Evolutionary conservation across 306 rosid species (phyloP).

Genomic region (Amphicarpaea edgeworthii): DNA sequence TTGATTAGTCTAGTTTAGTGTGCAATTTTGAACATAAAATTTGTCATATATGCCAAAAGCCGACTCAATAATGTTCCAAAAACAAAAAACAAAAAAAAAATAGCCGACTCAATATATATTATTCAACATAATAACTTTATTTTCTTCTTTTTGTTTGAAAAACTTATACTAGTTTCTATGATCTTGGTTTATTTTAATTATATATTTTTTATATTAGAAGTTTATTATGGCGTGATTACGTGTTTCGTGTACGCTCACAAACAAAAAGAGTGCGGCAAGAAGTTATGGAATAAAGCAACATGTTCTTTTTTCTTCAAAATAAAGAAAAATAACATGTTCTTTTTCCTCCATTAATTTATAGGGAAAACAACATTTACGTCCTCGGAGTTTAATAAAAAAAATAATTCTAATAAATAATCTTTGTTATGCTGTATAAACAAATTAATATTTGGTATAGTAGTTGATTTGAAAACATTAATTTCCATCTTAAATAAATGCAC

Average conservation of each 20-base stretch:
- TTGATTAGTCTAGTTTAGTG: constrained; percentile 10
- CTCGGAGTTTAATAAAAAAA: too few relatives aligned
- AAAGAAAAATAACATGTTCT: constrained; percentile 3
- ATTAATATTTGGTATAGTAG: too few relatives aligned
- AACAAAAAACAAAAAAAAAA: too few relatives aligned
- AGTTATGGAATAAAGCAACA: background rate
- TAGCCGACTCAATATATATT: background rate
- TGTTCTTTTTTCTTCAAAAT: background rate
- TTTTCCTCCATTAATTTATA: background rate
- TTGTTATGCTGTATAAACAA: too few relatives aligned
- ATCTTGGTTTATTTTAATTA: constrained; percentile 9
- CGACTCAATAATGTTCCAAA: background rate
- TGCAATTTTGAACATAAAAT: constrained; percentile 42
- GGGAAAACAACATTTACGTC: background rate
- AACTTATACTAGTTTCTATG: constrained; percentile 8
- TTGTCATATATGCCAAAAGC: background rate
- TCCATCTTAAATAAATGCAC: too few relatives aligned
- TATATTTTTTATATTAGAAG: background rate
- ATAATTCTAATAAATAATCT: too few relatives aligned
- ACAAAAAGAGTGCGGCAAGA: constrained; percentile 11
- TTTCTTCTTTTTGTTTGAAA: too few relatives aligned
- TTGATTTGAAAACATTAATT: too few relatives aligned
- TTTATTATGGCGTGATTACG: background rate
- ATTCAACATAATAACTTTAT: background rate
- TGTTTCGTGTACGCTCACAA: background rate